Base-by-base conservation (phyloP, 225 moss, liverwort and hornwort species). In the Physcomitrium patens region DNA sequence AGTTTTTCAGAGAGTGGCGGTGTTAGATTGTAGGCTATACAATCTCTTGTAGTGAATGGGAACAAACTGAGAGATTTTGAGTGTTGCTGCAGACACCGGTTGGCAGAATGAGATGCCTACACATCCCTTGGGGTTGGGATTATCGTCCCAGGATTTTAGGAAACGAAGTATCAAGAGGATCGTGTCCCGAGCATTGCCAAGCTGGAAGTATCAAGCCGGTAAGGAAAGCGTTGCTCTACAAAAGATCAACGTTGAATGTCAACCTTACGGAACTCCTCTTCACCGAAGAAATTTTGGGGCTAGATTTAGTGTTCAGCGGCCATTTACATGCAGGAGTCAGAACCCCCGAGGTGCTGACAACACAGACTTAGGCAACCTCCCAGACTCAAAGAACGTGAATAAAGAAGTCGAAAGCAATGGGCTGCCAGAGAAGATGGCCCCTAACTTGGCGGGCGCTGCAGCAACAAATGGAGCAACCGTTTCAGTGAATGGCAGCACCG, bases 321-420 rank as follows among this genome's bases (percentile, higher is more conserved):
- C 24, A 55, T 56, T 67, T 12, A 58, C 27, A 63, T 85, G 88
- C 75, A 82, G 85, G 77, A 78, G 80, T 18, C 75, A 82, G 60
- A 81, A 59, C 15, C 78, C 78, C 18, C 78, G 68, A 57, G 75
- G 68, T 51, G 75, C 70, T 37, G 81, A 80, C 22, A 82, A 73
- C 60, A 54, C 72, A 15, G 79, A 77, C 42, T 58, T 87, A 9
- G 87, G 65, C 14, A 72, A 78, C 19, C 47, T 20, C 0, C 54
- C 48, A 17, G 66, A 74, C 8, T 24, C 64, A 11, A 23, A 56
- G 63, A 42, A 55, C 37, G 50, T 20, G 22, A 23, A 16, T 2
- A 61, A 48, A 28, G 67, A 44, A 15, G 68, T 54, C 0, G 68
- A 69, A 37, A 37, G 31, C 37, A 43, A 48, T 15, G 67, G 58